Evolutionary conservation across 177 flowering plant genomes (phyloP).

Genomic region (Telopea speciosissima): DNA sequence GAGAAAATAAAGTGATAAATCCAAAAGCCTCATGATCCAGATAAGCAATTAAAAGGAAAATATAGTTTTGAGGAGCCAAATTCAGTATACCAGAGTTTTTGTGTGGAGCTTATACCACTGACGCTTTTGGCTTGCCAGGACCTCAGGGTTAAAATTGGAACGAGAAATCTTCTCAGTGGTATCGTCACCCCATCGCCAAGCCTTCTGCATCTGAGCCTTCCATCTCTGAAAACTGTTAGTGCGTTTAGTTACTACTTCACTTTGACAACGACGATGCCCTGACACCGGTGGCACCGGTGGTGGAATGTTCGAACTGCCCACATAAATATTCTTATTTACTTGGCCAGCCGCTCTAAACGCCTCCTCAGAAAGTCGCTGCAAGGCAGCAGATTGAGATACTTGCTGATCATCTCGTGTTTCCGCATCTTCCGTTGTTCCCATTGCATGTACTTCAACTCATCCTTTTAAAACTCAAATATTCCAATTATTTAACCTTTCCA

Average conservation of each 20-base stretch:
- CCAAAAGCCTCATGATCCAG: neutral
- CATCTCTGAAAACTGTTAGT: constrained; percentile 55
- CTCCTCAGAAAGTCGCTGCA: constrained; percentile 42
- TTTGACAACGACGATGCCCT: constrained; percentile 56
- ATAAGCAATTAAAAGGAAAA: neutral
- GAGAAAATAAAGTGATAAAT: too few species aligned
- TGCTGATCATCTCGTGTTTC: constrained; percentile 28
- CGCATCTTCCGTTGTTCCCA: constrained; percentile 33
- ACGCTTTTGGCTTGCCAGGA: constrained; percentile 85
- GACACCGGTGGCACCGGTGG: constrained; percentile 2
- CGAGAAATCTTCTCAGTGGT: constrained; percentile 28
- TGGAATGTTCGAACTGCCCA: constrained; percentile 8
- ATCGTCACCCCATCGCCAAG: constrained; percentile 61
- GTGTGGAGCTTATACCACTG: constrained; percentile 90
- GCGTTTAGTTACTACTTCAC: constrained; percentile 39
- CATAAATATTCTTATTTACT: constrained; percentile 31
- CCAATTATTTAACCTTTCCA: too few species aligned
- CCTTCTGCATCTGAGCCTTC: constrained; percentile 66
- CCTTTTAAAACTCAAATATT: neutral
- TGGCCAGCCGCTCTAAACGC: constrained; percentile 43
- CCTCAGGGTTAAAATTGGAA: constrained; percentile 73
- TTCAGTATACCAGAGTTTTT: constrained; percentile 37
- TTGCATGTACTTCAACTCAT: constrained; percentile 23
- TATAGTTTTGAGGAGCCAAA: neutral
- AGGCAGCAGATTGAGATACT: constrained; percentile 31